A percentile compares a stretch with the other conserved stretches of the same genome.
Conservation (phyloP, 768 basidiomycete species). For the Rhodocollybia butyracea region DNA sequence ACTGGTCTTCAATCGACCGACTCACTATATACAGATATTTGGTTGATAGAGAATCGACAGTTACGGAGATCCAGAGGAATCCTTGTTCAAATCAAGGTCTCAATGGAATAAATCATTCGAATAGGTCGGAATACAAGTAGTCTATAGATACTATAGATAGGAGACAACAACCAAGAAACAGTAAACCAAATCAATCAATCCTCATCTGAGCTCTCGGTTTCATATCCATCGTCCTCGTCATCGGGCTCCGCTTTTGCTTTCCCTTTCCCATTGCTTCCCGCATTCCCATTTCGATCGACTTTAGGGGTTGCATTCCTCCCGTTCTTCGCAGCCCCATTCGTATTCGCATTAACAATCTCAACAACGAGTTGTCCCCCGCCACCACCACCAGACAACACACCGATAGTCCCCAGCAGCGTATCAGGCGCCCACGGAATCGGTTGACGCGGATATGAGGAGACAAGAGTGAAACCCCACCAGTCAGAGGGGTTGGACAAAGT, state of each 20-base stretch:
- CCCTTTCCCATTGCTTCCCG: not conserved
- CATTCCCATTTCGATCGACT: no score
- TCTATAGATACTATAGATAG: no score
- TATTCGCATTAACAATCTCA: conserved; percentile 33
- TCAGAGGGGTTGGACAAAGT: conserved; percentile 21
- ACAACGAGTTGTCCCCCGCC: conserved; percentile 73
- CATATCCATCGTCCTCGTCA: conserved; percentile 8
- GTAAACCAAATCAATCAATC: not conserved
- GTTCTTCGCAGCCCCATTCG: not conserved
- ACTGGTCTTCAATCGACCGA: no score
- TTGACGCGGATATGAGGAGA: conserved; percentile 64
- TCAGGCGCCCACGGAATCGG: conserved; percentile 51
- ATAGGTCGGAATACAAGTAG: no score
- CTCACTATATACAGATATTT: no score
- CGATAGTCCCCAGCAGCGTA: conserved; percentile 40
- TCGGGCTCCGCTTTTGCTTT: not conserved
- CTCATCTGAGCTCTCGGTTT: conserved; percentile 9
- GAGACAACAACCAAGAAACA: no score
- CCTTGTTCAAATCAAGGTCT: no score
- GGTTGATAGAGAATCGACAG: no score
- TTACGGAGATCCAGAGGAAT: no score
- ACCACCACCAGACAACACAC: conserved; percentile 50
- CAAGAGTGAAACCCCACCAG: conserved; percentile 77
- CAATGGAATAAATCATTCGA: no score
- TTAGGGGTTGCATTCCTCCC: no score